Evolutionary conservation across 108 stramenopile genomes (phyloP).

Genomic region (Chaetoceros muelleri): DNA sequence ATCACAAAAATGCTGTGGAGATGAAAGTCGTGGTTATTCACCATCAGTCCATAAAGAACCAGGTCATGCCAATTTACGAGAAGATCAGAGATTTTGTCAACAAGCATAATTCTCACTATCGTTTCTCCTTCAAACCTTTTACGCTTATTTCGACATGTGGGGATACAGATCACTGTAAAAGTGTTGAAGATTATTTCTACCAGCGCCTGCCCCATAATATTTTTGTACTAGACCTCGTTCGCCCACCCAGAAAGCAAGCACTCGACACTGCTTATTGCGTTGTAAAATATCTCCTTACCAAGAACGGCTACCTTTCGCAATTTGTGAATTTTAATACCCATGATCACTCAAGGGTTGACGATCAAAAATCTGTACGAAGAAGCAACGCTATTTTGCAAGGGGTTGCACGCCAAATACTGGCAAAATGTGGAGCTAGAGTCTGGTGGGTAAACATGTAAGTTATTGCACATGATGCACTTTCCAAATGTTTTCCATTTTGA

Average conservation of each 20-base stretch:
- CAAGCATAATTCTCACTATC: conserved; percentile 25
- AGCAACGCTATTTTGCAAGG: conserved; percentile 36
- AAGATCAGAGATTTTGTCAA: conserved; percentile 29
- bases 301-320: conserved; percentile 33
- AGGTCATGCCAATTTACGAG: conserved; percentile 21
- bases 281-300: conserved; percentile 28
- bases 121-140: conserved; percentile 24
- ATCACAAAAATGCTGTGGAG: conserved; percentile 19
- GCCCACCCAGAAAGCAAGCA: conserved; percentile 30
- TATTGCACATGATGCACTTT: background rate
- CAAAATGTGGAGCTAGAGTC: conserved; percentile 38
- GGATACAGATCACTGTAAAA: conserved; percentile 28
- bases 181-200: conserved; percentile 29
- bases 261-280: conserved; percentile 44
- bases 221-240: conserved; percentile 37
- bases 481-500: background rate
- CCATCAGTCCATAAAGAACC: conserved; percentile 15
- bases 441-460: conserved; percentile 13
- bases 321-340: conserved; percentile 56
- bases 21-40: conserved; percentile 40
- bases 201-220: conserved; percentile 9
- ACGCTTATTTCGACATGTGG: conserved; percentile 26
- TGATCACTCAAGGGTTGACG: conserved; percentile 37
- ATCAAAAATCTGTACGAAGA: conserved; percentile 20
- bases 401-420: conserved; percentile 46